Evolutionary conservation across 2,329 filamentous ascomycete species (phyloP).

Genomic region (Davidsoniella eucalypti): DNA sequence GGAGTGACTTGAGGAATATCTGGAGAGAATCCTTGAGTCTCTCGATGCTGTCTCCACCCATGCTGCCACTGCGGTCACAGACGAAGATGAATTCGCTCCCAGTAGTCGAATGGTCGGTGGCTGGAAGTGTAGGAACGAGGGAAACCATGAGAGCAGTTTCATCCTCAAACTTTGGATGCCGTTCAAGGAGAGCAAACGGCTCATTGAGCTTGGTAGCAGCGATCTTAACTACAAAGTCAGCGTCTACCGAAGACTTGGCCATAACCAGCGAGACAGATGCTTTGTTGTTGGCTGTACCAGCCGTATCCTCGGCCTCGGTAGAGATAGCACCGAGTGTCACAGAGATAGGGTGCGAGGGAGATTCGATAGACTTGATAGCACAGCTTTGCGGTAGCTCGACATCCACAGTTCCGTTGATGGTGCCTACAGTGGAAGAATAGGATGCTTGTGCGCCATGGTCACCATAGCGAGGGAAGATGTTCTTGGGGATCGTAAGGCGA

Average conservation of each 20-base stretch:
- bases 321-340: slow-evolving; percentile 46
- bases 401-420: slow-evolving; percentile 20
- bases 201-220: slow-evolving; percentile 40
- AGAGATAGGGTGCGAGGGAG: slow-evolving; percentile 50
- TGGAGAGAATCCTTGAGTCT: slow-evolving; percentile 39
- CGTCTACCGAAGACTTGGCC: slow-evolving; percentile 44
- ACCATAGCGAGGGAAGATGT: slow-evolving; percentile 52
- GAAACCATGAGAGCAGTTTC: slow-evolving; percentile 55
- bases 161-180: slow-evolving; percentile 41
- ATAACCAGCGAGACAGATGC: slow-evolving; percentile 32
- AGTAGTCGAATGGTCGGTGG: slow-evolving; percentile 19
- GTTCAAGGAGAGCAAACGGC: slow-evolving; percentile 51
- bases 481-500: slow-evolving; percentile 51
- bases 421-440: neutral
- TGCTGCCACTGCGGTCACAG: slow-evolving; percentile 55
- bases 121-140: slow-evolving; percentile 45
- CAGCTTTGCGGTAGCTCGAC: slow-evolving; percentile 33
- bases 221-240: slow-evolving; percentile 52
- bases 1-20: slow-evolving; percentile 50
- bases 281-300: slow-evolving; percentile 15
- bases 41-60: slow-evolving; percentile 33
- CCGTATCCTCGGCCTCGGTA: neutral
- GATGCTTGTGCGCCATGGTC: neutral
- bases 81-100: slow-evolving; percentile 50
- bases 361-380: slow-evolving; percentile 44